A percentile compares a stretch with the other conserved stretches of the same genome.
Evolutionary conservation across 345 rosid species (phyloP).

Genomic region (Citrus reticulata): DNA sequence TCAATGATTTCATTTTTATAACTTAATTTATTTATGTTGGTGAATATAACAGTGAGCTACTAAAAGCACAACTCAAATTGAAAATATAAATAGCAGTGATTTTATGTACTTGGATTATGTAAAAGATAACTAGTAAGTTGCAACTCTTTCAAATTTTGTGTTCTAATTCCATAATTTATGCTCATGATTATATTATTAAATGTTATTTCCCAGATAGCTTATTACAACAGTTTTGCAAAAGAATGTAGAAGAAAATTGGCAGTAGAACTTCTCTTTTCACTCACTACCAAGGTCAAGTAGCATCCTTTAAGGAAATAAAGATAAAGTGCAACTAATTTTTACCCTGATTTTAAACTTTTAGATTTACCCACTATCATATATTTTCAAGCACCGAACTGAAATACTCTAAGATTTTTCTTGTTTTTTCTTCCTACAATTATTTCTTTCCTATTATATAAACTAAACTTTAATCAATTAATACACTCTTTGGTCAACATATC

Average conservation of each 20-base stretch:
- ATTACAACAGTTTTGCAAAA: no score
- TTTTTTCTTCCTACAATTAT: background rate
- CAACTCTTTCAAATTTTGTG: background rate
- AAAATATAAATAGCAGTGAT: no score
- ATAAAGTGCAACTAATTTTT: no score
- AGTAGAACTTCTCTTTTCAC: background rate
- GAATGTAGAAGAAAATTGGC: background rate
- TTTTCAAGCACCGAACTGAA: background rate
- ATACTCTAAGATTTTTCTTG: background rate
- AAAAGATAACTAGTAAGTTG: background rate
- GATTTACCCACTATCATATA: no score
- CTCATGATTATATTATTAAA: background rate
- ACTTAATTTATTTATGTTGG: no score
- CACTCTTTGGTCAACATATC: slow-evolving; percentile 1
- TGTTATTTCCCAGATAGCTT: slow-evolving; percentile 28
- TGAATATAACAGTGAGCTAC: no score
- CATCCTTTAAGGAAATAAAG: no score
- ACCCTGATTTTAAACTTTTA: no score
- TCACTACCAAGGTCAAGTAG: no score
- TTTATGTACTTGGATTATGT: background rate
- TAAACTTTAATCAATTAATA: background rate
- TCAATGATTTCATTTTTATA: no score
- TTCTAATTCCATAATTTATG: background rate
- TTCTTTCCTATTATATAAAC: background rate
- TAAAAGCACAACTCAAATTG: no score